These are phyloP conservation scores for Ceratonia siliqua DNA, from an alignment of 306 rosid genomes.

Conservation along the genomic window DNA sequence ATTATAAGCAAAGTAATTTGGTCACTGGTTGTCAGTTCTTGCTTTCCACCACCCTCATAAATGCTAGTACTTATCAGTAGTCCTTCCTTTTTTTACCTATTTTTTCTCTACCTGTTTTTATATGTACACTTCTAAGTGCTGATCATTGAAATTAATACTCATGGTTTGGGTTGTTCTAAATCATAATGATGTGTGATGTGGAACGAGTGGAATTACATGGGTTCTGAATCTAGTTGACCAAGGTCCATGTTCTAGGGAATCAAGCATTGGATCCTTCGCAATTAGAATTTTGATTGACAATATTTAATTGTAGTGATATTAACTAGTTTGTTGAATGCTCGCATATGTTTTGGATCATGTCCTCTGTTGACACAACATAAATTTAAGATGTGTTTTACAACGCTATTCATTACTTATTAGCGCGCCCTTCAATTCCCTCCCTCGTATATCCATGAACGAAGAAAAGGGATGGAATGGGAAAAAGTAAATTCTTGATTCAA, in stretches of 20 bases:
- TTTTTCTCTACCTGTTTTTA: not conserved
- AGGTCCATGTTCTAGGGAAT: slow-evolving; percentile 15
- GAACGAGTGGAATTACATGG: slow-evolving; percentile 19
- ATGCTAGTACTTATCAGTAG: not conserved
- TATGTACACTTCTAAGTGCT: not conserved
- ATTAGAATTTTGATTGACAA: slow-evolving; percentile 4
- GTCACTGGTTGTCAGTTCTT: not conserved
- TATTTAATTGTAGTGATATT: slow-evolving; percentile 4
- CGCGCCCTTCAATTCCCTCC: not conserved
- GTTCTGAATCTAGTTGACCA: slow-evolving; percentile 31
- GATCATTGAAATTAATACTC: not conserved
- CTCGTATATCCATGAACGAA: not conserved
- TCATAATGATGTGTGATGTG: not conserved
- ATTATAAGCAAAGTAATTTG: slow-evolving; percentile 9
- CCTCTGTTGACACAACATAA: slow-evolving; percentile 37
- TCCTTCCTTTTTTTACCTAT: not conserved
- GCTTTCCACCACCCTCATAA: not conserved
- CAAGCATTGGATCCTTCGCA: slow-evolving; percentile 36
- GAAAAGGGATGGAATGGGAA: not conserved
- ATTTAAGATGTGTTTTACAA: not conserved
- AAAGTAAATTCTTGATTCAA: not conserved
- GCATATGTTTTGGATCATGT: slow-evolving; percentile 58
- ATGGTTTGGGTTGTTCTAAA: not conserved
- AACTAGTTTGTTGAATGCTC: slow-evolving; percentile 32
- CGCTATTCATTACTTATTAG: not conserved